Evolutionary conservation across 345 rosid genomes (phyloP).

Genomic region (Eucalyptus brandiana): DNA sequence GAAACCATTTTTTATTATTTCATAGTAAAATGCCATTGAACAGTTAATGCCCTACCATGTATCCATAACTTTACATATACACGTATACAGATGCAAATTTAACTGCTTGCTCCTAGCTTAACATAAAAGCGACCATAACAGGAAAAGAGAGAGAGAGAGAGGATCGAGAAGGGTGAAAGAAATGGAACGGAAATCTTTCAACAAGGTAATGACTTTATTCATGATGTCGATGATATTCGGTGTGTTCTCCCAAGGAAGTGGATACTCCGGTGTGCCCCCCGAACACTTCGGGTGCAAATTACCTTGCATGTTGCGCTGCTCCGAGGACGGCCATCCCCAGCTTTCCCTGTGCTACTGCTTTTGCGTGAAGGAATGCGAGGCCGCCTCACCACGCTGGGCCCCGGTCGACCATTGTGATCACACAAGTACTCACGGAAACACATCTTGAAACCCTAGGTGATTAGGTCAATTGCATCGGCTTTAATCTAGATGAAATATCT

Average conservation of each 20-base stretch:
- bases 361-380: background rate
- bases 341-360: background rate
- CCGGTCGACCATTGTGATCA: background rate
- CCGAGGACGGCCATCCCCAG: too few species aligned
- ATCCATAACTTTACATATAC: too few species aligned
- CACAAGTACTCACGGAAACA: background rate
- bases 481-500: background rate
- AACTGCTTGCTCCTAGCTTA: background rate
- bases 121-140: background rate
- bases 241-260: background rate
- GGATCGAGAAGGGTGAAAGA: background rate
- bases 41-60: background rate
- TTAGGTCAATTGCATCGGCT: background rate
- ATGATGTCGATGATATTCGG: background rate
- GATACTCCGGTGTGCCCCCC: too few species aligned
- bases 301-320: too few species aligned
- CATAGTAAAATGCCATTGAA: background rate
- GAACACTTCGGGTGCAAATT: too few species aligned
- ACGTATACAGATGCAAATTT: background rate
- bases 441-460: background rate
- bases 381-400: background rate
- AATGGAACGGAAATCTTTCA: background rate
- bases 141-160: background rate
- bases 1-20: too few species aligned
- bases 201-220: background rate